Conservation (phyloP, 1,284 basidiomycete species). For the Schizophyllum amplum region DNA sequence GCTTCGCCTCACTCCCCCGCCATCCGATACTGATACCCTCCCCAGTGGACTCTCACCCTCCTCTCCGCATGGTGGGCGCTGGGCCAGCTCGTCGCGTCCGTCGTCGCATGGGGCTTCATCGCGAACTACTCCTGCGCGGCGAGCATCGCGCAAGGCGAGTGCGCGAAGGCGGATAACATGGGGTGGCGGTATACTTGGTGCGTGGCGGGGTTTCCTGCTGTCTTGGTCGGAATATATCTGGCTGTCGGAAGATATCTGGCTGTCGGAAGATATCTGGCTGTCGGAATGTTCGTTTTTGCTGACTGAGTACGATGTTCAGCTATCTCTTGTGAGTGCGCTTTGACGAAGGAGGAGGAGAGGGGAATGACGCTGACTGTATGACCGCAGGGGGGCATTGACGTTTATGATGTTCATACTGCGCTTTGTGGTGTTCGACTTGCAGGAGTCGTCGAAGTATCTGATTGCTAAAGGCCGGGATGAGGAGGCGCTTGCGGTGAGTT, state of each 20-base stretch:
- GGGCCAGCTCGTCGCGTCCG: conserved; percentile 45
- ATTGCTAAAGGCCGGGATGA: conserved; percentile 46
- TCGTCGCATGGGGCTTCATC: conserved; percentile 45
- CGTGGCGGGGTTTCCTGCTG: too few relatives aligned
- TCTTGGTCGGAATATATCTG: too few relatives aligned
- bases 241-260: too few relatives aligned
- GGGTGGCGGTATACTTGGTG: conserved; percentile 60
- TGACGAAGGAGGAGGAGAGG: too few relatives aligned
- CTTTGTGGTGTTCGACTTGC: conserved; percentile 39
- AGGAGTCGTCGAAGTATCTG: conserved; percentile 57
- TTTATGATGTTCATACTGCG: conserved; percentile 37
- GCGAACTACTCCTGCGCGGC: conserved; percentile 37
- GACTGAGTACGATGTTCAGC: conserved; percentile 15
- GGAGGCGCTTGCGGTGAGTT: conserved; percentile 42
- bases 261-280: too few relatives aligned
- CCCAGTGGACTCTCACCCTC: conserved; percentile 54
- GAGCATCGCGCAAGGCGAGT: conserved; percentile 24
- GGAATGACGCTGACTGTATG: too few relatives aligned
- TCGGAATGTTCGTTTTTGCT: too few relatives aligned
- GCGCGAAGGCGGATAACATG: conserved; percentile 39
- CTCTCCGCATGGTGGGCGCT: conserved; percentile 61
- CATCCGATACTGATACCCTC: conserved; percentile 2
- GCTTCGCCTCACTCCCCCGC: background rate
- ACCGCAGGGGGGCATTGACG: conserved; percentile 34
- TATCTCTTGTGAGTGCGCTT: conserved; percentile 35